Base-by-base conservation (phyloP, 2,329 filamentous ascomycete species). In the Aspergillus clavatus region DNA sequence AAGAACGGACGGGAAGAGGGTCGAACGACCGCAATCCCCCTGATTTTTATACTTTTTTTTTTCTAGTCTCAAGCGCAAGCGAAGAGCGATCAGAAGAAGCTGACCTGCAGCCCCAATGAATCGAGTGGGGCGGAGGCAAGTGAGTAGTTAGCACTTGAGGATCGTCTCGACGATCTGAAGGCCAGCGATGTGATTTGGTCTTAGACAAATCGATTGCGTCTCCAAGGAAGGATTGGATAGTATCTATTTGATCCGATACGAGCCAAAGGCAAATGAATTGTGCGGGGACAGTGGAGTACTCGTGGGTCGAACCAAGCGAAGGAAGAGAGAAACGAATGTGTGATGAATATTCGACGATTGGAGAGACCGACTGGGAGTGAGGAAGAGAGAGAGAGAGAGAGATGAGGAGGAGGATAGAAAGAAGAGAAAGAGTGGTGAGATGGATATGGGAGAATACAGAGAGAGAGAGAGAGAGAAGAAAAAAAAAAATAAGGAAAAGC, bases 1-100 rank as follows among this genome's bases (percentile, higher is more conserved):
- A 42, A 42, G 44, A 39, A 35, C n/a, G n/a, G 33, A 43, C 24
- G 24, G 28, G 28, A 23, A 14, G n/a, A 3, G 16, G 14, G 27
- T 16, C 21, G 18, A 35, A 6, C 16, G 26, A 38, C 16, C 22
- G 28, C 24, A 10, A 19, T 8, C 11, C 18, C 31, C 18, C 16
- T 35, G 31, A 35, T n/a, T 10, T 35, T 35, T 35, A 35, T 35
- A 35, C 16, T 35, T 33, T 33, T 1, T n/a, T 16, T 16, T 33
- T n/a, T 33, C 10, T 33, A n/a, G 29, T 16, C 29, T 16, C 29
- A 14, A 33, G 18, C 29, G 3, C 29, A 8, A 35, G 8, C 14
- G 16, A 35, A 33, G 11, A n/a, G 29, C 14, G 16, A 35, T 6
- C 7, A 35, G 18, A 4, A 35, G 31, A 35, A 35, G 31, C 18